A percentile compares a stretch with the other conserved stretches of the same genome.
These are phyloP conservation scores for Cercospora sp. DNA, from an alignment of 2,329 filamentous ascomycete genomes.

Conservation along the genomic window DNA sequence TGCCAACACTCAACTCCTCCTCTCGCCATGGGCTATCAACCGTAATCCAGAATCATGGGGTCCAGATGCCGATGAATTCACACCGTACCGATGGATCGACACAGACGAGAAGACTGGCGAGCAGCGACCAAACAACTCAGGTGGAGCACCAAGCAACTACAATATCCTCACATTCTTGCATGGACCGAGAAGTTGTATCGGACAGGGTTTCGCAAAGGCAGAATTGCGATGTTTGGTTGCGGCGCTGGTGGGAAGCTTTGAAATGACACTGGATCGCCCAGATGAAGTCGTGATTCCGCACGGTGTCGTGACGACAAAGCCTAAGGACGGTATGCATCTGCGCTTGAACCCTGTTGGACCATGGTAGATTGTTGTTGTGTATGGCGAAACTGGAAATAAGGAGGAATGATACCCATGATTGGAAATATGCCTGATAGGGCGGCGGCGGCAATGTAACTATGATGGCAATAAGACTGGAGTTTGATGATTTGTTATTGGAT, in stretches of 20 bases:
- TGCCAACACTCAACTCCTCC: constrained; percentile 41
- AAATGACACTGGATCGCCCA: constrained; percentile 30
- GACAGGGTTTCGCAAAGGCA: constrained; percentile 65
- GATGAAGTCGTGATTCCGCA: constrained; percentile 30
- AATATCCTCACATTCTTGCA: constrained; percentile 32
- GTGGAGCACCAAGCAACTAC: constrained; percentile 63
- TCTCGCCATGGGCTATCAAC: constrained; percentile 48
- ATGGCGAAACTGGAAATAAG: not conserved
- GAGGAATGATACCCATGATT: constrained; percentile 3
- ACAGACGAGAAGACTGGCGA: constrained; percentile 30
- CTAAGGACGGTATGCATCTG: constrained; percentile 33
- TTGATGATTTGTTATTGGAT: not conserved
- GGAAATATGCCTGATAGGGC: not conserved
- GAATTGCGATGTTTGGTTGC: constrained; percentile 36
- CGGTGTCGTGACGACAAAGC: constrained; percentile 34
- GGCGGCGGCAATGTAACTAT: not conserved
- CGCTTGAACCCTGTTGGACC: constrained; percentile 25
- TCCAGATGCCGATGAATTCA: constrained; percentile 43
- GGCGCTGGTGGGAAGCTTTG: constrained; percentile 33
- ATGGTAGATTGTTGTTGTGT: constrained; percentile 20
- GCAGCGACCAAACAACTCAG: constrained; percentile 56
- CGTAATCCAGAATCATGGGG: constrained; percentile 47
- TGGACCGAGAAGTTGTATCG: constrained; percentile 81
- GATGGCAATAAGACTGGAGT: not conserved
- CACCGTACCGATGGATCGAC: constrained; percentile 51